Evolutionary conservation across 2,329 filamentous ascomycete species (phyloP), one percentile per base, ranked within the genome.

Genomic region (Coniochaeta sp.): DNA sequence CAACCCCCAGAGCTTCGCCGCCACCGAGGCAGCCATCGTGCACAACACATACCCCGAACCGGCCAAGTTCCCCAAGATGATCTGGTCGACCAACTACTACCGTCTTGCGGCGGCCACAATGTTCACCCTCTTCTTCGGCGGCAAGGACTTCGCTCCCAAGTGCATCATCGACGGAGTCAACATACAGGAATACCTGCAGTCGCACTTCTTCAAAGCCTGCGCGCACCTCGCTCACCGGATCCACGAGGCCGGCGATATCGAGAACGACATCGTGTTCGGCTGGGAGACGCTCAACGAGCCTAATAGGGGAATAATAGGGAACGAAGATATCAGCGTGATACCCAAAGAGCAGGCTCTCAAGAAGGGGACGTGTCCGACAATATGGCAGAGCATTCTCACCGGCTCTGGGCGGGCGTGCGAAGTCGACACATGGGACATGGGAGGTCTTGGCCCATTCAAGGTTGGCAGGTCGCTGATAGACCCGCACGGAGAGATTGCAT

Each of bases 211-310:
- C 56, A 76, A 73, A 27, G 91, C 95, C 16, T 87, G 88, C 58
- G 82, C 80, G 18, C 87, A 96, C 65, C 77, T 99, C 7, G 92
- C 91, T 0, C 79, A 81, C 64, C 81, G 87, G 53, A 95, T 99
- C 57, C 84, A 90, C 53, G 91, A 97, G 60, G 91, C 94, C 1
- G 91, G 90, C 0, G 91, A 91, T 65, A 75, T 99, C 12, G 87
- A 95, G 63, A 81, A 94, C 57, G 85, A 91, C 20, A 83, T 94
- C 27, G 84, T 99, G 6, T 86, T 97, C 60, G 94, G 94, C 2
- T 99, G 92, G 88, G 94, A 99, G 73, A 96, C 85, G 62, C 75
- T 97, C 69, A 99, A 99, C 63, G 94, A 99, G 69, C 94, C 94
- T 1, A 94, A 95, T 67, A 82, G 88, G 63, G 92, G 95, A 22